phyloP scores from a whole-genome alignment of 495 filamentous ascomycete genomes.

The Neurospora sublineolata region DNA sequence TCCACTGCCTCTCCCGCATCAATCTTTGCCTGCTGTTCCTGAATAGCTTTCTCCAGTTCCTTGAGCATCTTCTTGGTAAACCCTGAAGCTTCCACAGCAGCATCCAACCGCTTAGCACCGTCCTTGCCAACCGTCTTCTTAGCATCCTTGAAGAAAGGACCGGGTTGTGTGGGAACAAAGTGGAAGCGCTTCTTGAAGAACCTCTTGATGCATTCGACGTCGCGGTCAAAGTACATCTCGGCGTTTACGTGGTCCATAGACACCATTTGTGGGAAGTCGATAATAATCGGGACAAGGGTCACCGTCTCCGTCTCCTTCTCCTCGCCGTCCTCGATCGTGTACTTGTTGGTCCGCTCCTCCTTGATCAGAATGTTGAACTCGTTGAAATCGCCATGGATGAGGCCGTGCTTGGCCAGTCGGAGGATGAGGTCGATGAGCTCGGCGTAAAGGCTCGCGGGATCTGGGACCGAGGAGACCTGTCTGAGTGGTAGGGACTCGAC shows the following conservation, averaged over 20 bases:
- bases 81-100: constrained; percentile 82
- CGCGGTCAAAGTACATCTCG: constrained; percentile 89
- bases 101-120: constrained; percentile 60
- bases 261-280: constrained; percentile 98
- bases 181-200: constrained; percentile 86
- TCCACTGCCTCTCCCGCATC: constrained; percentile 23
- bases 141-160: constrained; percentile 75
- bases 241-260: constrained; percentile 91
- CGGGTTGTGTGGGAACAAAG: constrained; percentile 69
- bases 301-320: constrained; percentile 11
- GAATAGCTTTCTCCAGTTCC: constrained; percentile 83
- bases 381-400: constrained; percentile 99
- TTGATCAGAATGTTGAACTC: constrained; percentile 97
- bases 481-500: constrained; percentile 83
- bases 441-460: constrained; percentile 71
- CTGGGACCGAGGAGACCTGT: constrained; percentile 65
- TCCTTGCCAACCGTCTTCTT: constrained; percentile 59
- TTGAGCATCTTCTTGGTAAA: constrained; percentile 94
- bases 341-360: constrained; percentile 36
- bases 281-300: constrained; percentile 59
- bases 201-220: constrained; percentile 85
- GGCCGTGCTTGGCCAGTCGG: constrained; percentile 67
- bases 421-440: constrained; percentile 83
- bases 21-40: constrained; percentile 38
- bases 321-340: constrained; percentile 8